Evolutionary conservation across 208 protist genomes (phyloP), one percentile per base, ranked within the genome.

Genomic region (Leishmania aethiopica): DNA sequence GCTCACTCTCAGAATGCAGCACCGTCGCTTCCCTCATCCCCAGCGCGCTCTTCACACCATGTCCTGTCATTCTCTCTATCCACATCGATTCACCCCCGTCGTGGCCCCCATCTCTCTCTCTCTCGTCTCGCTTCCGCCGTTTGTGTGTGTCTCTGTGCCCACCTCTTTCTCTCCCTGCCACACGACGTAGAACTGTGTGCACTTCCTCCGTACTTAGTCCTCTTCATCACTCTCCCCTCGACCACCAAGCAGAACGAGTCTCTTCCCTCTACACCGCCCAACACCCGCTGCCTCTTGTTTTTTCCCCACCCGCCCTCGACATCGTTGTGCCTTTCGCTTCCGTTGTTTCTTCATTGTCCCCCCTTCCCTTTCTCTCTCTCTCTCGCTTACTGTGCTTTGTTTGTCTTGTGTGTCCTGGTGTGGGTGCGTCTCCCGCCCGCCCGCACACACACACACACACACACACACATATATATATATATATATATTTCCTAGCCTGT

Each of bases 241-340:
- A 45, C 45, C 42, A n/a, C 17, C 42, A 25, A 53, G 35, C 67
- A 73, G 60, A 70, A 80, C 60, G 77, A 72, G 57, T 71, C 67
- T 71, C 60, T 49, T 15, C 60, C 49, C 67, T 25, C 11, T 6
- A 40, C 49, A 32, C 67, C 40, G 8, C 45, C 45, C 60, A 17
- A 25, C 35, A 59, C 6, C 11, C 57, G 25, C 62, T 59, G 17
- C 55, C 49, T 45, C 67, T 25, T 75, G 1, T 82, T 76, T 62
- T 82, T 69, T 32, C 57, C 32, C 57, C 28, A 7, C 55, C n/a
- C 64, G 37, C 32, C 37, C 15, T 80, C 55, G 32, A 32, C 76
- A 7, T 64, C 19, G 22, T 22, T 78, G 25, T 60, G 74, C 35
- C 69, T 74, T 62, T 40, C 49, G 15, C 62, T 84, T 60, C 64